Evolutionary conservation across 805 yeast genomes (phyloP).

Genomic region (Hanseniaspora pseudoguilliermondii): DNA sequence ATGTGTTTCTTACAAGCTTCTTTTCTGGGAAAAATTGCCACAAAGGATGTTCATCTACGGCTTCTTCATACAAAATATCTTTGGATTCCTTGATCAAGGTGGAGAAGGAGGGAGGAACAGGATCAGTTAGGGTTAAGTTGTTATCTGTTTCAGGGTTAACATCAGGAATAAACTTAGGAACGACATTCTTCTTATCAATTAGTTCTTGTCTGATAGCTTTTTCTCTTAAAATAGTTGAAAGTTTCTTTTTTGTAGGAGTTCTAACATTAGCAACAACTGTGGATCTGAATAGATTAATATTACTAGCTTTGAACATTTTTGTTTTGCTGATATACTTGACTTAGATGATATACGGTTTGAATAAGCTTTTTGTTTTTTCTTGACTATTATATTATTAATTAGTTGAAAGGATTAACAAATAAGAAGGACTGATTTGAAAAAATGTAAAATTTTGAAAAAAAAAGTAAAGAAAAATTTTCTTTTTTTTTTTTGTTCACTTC

Average conservation of each 20-base stretch:
- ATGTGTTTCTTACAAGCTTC: constrained; percentile 45
- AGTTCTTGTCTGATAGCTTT: not conserved
- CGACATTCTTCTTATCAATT: not conserved
- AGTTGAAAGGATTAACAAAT: not conserved
- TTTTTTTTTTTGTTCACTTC: too few relatives aligned
- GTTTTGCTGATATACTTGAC: not conserved
- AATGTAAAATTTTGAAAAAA: not conserved
- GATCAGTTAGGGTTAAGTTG: constrained; percentile 50
- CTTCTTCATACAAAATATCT: constrained; percentile 24
- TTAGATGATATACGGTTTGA: too few relatives aligned
- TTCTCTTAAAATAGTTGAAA: not conserved
- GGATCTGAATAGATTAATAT: not conserved
- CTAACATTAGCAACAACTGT: not conserved
- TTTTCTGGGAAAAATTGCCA: constrained; percentile 79
- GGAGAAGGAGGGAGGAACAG: constrained; percentile 69
- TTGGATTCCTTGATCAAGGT: constrained; percentile 32
- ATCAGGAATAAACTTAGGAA: constrained; percentile 4
- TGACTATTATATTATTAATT: too few relatives aligned
- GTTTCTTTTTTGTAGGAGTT: constrained; percentile 3
- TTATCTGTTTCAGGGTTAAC: constrained; percentile 10
- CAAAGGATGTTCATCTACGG: constrained; percentile 77
- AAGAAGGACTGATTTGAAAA: not conserved
- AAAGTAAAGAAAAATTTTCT: too few relatives aligned
- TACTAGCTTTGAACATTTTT: not conserved
- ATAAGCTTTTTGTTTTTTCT: too few relatives aligned